Evolutionary conservation across 2,329 filamentous ascomycete genomes (phyloP).

Genomic region (Alternaria atra): DNA sequence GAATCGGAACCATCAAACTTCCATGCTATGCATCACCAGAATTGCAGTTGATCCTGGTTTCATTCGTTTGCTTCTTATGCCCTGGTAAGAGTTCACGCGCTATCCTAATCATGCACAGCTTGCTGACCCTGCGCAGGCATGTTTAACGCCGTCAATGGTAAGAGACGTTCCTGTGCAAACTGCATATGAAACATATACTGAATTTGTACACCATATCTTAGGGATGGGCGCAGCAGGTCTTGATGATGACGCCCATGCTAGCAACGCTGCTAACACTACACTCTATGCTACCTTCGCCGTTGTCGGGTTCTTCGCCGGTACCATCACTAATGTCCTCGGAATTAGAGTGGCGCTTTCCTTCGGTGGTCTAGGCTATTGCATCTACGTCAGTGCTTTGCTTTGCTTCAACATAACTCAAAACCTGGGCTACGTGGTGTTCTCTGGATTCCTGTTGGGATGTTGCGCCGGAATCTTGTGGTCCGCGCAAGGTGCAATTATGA

Average conservation of each 20-base stretch:
- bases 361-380: slow-evolving; percentile 76
- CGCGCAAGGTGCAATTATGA: slow-evolving; percentile 83
- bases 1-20: slow-evolving; percentile 50
- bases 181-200: no score
- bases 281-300: slow-evolving; percentile 74
- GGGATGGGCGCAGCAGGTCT: slow-evolving; percentile 55
- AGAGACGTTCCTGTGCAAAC: no score
- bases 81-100: slow-evolving; percentile 40
- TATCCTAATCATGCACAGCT: neutral
- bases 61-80: slow-evolving; percentile 60
- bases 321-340: slow-evolving; percentile 76
- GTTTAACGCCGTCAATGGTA: slow-evolving; percentile 58
- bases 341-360: slow-evolving; percentile 71
- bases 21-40: slow-evolving; percentile 59
- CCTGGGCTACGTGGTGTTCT: slow-evolving; percentile 74
- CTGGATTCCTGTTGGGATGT: slow-evolving; percentile 75
- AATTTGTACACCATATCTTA: no score
- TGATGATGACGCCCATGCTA: slow-evolving; percentile 59
- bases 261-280: slow-evolving; percentile 69
- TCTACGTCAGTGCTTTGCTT: slow-evolving; percentile 75
- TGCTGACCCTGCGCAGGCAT: slow-evolving; percentile 44
- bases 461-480: slow-evolving; percentile 82
- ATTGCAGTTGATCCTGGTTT: slow-evolving; percentile 56
- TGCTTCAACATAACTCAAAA: slow-evolving; percentile 72
- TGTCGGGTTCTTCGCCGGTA: slow-evolving; percentile 69